A percentile compares a stretch with the other conserved stretches of the same genome.
phyloP scores from a whole-genome alignment of 2,329 filamentous ascomycete genomes.

The Parastagonospora nodorum region DNA sequence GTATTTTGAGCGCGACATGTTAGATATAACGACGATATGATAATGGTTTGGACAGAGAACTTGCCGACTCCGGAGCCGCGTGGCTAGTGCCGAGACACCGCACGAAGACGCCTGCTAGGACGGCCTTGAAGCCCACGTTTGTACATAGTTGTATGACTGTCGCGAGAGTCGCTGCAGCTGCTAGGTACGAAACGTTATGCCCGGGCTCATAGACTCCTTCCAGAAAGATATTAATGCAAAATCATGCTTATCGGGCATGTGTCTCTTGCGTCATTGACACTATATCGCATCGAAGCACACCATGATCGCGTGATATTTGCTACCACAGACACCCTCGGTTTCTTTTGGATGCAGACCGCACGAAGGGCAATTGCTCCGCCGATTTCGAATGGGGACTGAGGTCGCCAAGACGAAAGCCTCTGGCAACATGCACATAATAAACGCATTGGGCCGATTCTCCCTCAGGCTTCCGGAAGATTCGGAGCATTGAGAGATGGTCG shows the following conservation, averaged over 20 bases:
- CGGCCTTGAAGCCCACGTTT: constrained; percentile 26
- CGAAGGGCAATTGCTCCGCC: no score
- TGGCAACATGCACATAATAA: no score
- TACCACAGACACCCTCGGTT: no score
- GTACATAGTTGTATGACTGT: constrained; percentile 41
- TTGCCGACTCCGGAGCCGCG: constrained; percentile 20
- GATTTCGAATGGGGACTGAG: no score
- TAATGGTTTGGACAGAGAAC: constrained; percentile 38
- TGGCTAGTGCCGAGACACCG: constrained; percentile 26
- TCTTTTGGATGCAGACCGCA: no score
- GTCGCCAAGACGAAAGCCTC: no score
- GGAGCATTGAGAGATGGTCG: constrained; percentile 1
- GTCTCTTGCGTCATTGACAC: no score
- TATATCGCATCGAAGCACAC: no score
- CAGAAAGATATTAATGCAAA: background rate
- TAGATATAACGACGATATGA: constrained; percentile 46
- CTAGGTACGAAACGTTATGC: constrained; percentile 13
- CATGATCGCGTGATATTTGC: no score
- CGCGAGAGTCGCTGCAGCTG: constrained; percentile 18
- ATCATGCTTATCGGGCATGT: no score
- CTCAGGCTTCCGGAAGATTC: background rate
- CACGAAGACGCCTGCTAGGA: constrained; percentile 18
- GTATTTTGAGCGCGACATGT: constrained; percentile 40
- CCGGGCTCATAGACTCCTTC: constrained; percentile 2
- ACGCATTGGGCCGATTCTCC: background rate